Percentiles rank a stretch among this genome's conserved stretches.
phyloP scores from a whole-genome alignment of 2,329 filamentous ascomycete species.

The Calonectria ilicicola region DNA sequence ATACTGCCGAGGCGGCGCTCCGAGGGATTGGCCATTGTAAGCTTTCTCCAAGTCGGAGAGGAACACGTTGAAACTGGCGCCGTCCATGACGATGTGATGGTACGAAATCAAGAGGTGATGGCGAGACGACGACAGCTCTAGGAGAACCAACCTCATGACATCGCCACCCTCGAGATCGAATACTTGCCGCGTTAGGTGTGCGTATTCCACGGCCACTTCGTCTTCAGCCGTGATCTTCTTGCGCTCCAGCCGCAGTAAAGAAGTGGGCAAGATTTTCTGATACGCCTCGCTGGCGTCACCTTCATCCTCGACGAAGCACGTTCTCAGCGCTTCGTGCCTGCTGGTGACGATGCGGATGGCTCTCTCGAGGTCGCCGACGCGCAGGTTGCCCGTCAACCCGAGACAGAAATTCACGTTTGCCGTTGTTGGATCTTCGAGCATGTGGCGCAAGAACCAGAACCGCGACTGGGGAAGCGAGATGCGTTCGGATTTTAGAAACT shows the following conservation, averaged over 20 bases:
- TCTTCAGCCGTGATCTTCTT: background rate
- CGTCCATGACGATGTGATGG: slow-evolving; percentile 66
- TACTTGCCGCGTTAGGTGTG: background rate
- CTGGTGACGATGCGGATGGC: slow-evolving; percentile 9
- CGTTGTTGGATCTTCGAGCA: slow-evolving; percentile 4
- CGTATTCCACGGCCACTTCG: background rate
- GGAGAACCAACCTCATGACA: background rate
- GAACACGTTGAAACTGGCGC: slow-evolving; percentile 56
- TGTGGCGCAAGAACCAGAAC: slow-evolving; percentile 24
- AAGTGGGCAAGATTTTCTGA: background rate
- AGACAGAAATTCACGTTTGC: background rate
- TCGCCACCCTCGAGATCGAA: slow-evolving; percentile 14
- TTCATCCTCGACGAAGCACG: slow-evolving; percentile 3
- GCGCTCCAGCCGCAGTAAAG: background rate
- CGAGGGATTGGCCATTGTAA: slow-evolving; percentile 48
- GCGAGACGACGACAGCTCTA: background rate
- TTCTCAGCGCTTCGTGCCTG: slow-evolving; percentile 21
- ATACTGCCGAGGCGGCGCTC: background rate
- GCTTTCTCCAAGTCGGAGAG: slow-evolving; percentile 56
- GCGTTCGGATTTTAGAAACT: background rate
- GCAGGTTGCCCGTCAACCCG: background rate
- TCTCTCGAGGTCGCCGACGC: background rate
- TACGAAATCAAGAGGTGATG: slow-evolving; percentile 57
- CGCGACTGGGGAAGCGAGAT: background rate
- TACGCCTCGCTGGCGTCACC: background rate